These are phyloP conservation scores for Naganishia kalamii DNA, from an alignment of 768 basidiomycete genomes.

Conservation along the genomic window DNA sequence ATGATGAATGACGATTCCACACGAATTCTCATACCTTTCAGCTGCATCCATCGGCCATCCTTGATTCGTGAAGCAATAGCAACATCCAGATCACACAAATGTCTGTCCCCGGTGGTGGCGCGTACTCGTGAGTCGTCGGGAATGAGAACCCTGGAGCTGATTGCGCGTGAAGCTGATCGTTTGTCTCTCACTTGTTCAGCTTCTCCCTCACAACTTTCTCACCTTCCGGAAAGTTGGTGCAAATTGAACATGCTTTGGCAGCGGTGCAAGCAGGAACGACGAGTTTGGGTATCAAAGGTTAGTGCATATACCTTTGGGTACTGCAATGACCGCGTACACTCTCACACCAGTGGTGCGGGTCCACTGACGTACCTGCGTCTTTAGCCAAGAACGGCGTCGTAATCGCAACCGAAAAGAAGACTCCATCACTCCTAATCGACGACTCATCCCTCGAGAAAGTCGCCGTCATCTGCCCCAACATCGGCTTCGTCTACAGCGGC, in stretches of 20 bases:
- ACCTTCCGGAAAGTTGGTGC: constrained; percentile 93
- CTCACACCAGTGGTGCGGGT: not conserved
- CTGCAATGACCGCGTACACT: not conserved
- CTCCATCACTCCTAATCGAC: constrained; percentile 94
- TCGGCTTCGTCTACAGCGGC: constrained; percentile 98
- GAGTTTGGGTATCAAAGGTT: constrained; percentile 97
- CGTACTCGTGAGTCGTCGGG: constrained; percentile 39
- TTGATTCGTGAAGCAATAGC: too few species aligned
- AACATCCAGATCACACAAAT: constrained; percentile 31
- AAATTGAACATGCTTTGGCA: constrained; percentile 98
- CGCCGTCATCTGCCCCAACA: constrained; percentile 93
- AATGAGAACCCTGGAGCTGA: not conserved
- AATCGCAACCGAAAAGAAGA: constrained; percentile 98
- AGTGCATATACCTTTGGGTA: constrained; percentile 24
- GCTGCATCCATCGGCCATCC: too few species aligned
- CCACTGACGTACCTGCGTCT: not conserved
- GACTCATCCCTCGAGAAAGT: constrained; percentile 98
- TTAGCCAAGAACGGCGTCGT: constrained; percentile 97
- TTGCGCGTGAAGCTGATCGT: not conserved
- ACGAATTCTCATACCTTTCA: too few species aligned
- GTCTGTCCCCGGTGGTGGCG: constrained; percentile 46
- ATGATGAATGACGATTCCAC: too few species aligned
- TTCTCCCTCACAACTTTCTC: constrained; percentile 99
- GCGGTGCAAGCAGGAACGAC: constrained; percentile 93
- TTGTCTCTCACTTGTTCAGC: constrained; percentile 52